Conservation (phyloP, 176 grass and related monocot species). For the Poa annua region DNA sequence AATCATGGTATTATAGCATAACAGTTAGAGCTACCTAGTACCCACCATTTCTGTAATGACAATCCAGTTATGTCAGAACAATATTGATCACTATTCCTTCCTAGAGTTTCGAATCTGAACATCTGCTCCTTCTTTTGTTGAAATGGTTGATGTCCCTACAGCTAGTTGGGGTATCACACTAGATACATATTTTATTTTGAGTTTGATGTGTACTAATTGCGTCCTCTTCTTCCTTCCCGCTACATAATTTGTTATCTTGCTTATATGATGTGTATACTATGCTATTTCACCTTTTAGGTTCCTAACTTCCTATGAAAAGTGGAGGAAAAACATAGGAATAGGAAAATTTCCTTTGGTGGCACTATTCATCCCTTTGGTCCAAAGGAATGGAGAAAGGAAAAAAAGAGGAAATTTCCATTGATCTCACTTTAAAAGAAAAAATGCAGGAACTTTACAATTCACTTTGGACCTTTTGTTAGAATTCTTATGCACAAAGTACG, state of each 20-base stretch:
- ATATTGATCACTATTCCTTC: neutral
- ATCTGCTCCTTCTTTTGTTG: neutral
- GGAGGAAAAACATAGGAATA: too few relatives aligned
- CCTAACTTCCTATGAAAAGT: too few relatives aligned
- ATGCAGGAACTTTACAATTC: neutral
- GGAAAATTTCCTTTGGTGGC: too few relatives aligned
- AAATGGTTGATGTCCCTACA: neutral
- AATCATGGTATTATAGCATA: constrained; percentile 7
- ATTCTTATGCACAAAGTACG: neutral
- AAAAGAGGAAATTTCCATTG: neutral
- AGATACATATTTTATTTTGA: neutral
- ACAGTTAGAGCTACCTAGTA: neutral
- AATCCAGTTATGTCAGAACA: neutral
- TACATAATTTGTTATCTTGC: constrained; percentile 6
- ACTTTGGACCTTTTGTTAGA: neutral
- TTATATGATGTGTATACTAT: constrained; percentile 1
- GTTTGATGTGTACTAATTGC: neutral
- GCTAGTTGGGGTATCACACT: neutral
- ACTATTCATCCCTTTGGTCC: too few relatives aligned
- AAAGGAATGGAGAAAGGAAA: too few relatives aligned
- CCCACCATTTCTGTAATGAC: constrained; percentile 1
- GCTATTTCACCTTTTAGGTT: neutral
- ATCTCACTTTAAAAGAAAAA: neutral
- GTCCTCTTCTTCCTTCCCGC: constrained; percentile 7
- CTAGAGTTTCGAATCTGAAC: neutral